phyloP scores from a whole-genome alignment of 2,329 filamentous ascomycete species.

The Nemania sp. region DNA sequence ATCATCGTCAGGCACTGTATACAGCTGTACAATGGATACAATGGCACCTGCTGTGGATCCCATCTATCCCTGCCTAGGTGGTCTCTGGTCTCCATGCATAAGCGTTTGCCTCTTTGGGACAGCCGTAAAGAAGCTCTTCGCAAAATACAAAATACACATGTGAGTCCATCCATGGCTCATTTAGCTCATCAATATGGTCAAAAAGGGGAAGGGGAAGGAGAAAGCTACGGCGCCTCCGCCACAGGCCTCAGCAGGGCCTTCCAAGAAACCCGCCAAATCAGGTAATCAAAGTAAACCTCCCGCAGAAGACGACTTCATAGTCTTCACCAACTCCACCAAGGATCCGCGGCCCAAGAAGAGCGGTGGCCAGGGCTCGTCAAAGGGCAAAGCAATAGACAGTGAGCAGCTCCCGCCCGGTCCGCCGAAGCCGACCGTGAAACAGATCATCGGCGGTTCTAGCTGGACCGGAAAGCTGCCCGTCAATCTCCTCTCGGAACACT shows the following conservation, averaged over 20 bases:
- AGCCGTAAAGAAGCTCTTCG: not conserved
- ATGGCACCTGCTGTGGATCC: no score
- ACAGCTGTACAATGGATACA: no score
- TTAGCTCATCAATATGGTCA: slow-evolving; percentile 58
- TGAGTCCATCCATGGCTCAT: slow-evolving; percentile 45
- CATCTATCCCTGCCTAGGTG: no score
- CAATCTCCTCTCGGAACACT: slow-evolving; percentile 92
- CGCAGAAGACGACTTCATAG: slow-evolving; percentile 64
- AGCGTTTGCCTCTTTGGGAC: slow-evolving; percentile 12
- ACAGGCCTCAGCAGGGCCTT: slow-evolving; percentile 46
- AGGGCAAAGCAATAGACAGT: slow-evolving; percentile 44
- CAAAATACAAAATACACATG: slow-evolving; percentile 8
- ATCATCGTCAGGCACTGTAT: no score
- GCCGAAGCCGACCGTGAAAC: slow-evolving; percentile 74
- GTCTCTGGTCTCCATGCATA: no score
- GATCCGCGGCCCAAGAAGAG: slow-evolving; percentile 62
- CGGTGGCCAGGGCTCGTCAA: slow-evolving; percentile 46
- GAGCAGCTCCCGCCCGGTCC: slow-evolving; percentile 56
- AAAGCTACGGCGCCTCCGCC: slow-evolving; percentile 58
- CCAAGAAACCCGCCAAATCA: slow-evolving; percentile 53
- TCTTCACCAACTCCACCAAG: slow-evolving; percentile 70
- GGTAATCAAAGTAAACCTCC: slow-evolving; percentile 43
- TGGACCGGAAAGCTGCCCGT: slow-evolving; percentile 98
- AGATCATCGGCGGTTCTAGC: slow-evolving; percentile 91
- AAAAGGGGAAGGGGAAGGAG: slow-evolving; percentile 67